Percentiles rank a stretch among this genome's conserved stretches.
These are phyloP conservation scores for Cadophora gregata DNA, from an alignment of 2,329 filamentous ascomycete species.

Conservation along the genomic window DNA sequence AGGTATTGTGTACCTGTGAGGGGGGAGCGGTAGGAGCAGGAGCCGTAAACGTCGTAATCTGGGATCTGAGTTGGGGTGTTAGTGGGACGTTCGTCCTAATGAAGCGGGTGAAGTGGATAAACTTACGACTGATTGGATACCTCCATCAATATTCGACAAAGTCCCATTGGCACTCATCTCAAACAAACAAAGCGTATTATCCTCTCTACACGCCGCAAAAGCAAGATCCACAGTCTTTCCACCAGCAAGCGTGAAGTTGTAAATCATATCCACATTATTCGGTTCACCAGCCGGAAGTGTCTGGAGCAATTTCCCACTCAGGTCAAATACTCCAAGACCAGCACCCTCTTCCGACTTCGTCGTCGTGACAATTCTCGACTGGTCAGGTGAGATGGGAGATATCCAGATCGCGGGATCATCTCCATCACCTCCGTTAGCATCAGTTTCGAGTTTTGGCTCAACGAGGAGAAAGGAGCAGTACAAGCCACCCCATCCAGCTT, in stretches of 20 bases:
- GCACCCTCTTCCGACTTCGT: constrained; percentile 7
- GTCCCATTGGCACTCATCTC: constrained; percentile 9
- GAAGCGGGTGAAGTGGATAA: too few relatives aligned
- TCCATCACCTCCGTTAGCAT: constrained; percentile 10
- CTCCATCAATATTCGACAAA: constrained; percentile 1
- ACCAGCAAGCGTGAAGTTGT: constrained; percentile 15
- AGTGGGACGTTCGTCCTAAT: too few relatives aligned
- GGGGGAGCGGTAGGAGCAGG: constrained; percentile 12
- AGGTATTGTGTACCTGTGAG: constrained; percentile 10
- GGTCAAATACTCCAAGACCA: constrained; percentile 8
- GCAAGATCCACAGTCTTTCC: constrained; percentile 3
- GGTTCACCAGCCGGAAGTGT: constrained; percentile 9
- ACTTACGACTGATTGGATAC: constrained; percentile 11
- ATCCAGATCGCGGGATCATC: constrained; percentile 17
- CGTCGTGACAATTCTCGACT: constrained; percentile 3
- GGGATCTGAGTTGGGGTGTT: too few relatives aligned
- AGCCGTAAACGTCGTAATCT: constrained; percentile 8
- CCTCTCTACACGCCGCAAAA: constrained; percentile 12
- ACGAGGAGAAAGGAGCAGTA: constrained; percentile 8
- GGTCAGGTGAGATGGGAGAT: constrained; percentile 5
- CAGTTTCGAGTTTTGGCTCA: constrained; percentile 10
- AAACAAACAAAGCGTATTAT: constrained; percentile 13
- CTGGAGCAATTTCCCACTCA: constrained; percentile 10
- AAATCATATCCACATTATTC: constrained; percentile 15
- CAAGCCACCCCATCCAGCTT: constrained; percentile 14